These are phyloP conservation scores for Podospora fimiseda DNA, from an alignment of 495 filamentous ascomycete genomes.

Conservation along the genomic window DNA sequence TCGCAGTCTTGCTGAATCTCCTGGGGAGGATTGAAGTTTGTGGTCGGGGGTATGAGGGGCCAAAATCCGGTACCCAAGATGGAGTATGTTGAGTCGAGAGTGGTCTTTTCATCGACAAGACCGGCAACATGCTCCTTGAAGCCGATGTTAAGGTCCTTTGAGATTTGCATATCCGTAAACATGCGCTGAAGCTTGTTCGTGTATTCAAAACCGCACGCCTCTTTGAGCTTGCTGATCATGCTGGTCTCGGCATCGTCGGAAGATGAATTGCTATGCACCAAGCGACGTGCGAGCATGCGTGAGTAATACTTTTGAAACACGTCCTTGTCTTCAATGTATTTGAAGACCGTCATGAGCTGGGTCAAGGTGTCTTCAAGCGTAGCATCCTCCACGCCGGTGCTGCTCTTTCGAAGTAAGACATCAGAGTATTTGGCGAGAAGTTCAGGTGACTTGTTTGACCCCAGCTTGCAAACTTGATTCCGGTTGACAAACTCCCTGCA, in stretches of 20 bases:
- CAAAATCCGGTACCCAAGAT: constrained; percentile 96
- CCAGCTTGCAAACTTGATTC: constrained; percentile 88
- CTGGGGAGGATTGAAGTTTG: constrained; percentile 76
- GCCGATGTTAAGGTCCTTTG: constrained; percentile 85
- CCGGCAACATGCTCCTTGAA: constrained; percentile 61
- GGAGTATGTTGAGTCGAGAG: constrained; percentile 71
- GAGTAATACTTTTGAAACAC: constrained; percentile 99
- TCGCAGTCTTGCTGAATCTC: constrained; percentile 83
- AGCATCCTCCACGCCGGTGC: constrained; percentile 82
- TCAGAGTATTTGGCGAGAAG: constrained; percentile 96
- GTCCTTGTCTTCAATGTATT: constrained; percentile 99
- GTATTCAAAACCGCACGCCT: constrained; percentile 97
- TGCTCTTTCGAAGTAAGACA: constrained; percentile 84
- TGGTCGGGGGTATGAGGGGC: constrained; percentile 81
- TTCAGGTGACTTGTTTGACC: constrained; percentile 88
- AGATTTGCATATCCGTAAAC: constrained; percentile 99
- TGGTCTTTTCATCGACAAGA: constrained; percentile 24
- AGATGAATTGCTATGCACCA: constrained; percentile 90
- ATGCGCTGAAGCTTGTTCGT: constrained; percentile 99
- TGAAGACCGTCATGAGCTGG: constrained; percentile 99
- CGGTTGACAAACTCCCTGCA: constrained; percentile 97
- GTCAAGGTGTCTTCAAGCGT: constrained; percentile 84
- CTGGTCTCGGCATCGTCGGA: constrained; percentile 97
- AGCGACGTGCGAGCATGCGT: constrained; percentile 86
- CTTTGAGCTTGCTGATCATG: constrained; percentile 99